Base-by-base conservation (phyloP, 1,139 yeast species). In the Insectozyma bohioensis region DNA sequence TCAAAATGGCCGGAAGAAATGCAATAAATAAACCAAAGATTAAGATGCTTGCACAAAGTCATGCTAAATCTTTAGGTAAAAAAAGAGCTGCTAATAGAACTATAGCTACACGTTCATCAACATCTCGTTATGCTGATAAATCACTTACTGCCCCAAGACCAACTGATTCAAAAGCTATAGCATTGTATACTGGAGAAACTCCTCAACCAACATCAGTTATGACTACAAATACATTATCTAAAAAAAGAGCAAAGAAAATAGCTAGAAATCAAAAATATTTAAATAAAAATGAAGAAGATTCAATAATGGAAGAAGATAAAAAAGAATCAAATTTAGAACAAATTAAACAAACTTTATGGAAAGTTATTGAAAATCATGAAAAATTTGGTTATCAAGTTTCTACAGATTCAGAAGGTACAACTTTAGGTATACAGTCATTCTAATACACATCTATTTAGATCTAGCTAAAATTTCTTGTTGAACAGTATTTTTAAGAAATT, bases 21-120 rank as follows among this genome's bases (percentile, higher is more conserved):
- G 74, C 87, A 33, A 71, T 85, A 46, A 86, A 86, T 59, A 85
- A 80, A 58, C 95, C 94, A 34, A 84, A 82, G 59, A 76, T 75
- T 47, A 75, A 76, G 46, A 64, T 77, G 27, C 66, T 63, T 43
- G 68, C 79, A 37, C 72, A 72, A 38, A 72, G 72, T 31, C 84
- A 77, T 56, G 71, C 77, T 13, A 61, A 67, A 25, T 50, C 69
- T n/a, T 61, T 78, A 20, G 76, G 79, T 12, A 73, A 71, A 49
- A 81, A 72, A 54, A 70, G 86, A 56, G 71, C 78, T 3, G 63
- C 69, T 16, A 72, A 83, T 51, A 69, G 71, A 32, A 59, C 63
- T 14, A 68, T 63, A 34, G 66, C 73, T 24, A 60, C 76, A 35
- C 66, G 64, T 35, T 56, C 70, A 15, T 73, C 80, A 7, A 63